Conservation (phyloP, 1,284 basidiomycete species). For the Gastroboletus turbinatus region DNA sequence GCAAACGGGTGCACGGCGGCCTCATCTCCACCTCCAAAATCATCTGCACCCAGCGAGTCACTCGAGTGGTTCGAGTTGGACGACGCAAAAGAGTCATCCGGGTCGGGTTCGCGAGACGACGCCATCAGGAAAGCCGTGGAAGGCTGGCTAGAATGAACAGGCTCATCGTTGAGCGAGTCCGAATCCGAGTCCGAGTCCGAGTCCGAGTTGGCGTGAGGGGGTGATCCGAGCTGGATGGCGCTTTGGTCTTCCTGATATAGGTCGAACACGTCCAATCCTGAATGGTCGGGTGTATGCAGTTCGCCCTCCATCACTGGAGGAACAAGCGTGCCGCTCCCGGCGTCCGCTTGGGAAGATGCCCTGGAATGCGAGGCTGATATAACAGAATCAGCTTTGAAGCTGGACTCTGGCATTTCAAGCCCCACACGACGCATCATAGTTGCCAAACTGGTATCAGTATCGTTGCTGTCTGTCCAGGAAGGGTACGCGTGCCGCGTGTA, state of each 20-base stretch:
- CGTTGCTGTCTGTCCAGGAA: conserved; percentile 43
- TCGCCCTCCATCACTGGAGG: conserved; percentile 4
- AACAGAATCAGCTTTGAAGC: conserved; percentile 13
- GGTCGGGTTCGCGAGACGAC: conserved; percentile 29
- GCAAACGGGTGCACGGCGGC: conserved; percentile 56
- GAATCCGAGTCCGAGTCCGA: conserved; percentile 33
- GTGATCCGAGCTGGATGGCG: conserved; percentile 8
- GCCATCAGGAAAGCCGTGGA: conserved; percentile 62
- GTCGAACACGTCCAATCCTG: conserved; percentile 27
- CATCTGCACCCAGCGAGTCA: conserved; percentile 49
- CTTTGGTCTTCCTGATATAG: conserved; percentile 27
- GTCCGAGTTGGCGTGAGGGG: conserved; percentile 15
- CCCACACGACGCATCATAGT: conserved; percentile 55
- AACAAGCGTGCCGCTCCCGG: not conserved
- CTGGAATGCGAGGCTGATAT: conserved; percentile 12
- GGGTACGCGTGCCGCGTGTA: conserved; percentile 45
- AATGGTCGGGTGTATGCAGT: conserved; percentile 26
- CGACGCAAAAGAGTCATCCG: conserved; percentile 58
- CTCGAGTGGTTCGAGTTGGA: conserved; percentile 43
- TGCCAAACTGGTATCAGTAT: conserved; percentile 43
- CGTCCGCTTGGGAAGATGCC: conserved; percentile 9
- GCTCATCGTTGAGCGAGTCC: conserved; percentile 43
- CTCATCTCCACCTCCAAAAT: conserved; percentile 34
- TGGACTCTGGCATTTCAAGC: conserved; percentile 30
- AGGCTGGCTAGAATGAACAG: conserved; percentile 49